These are phyloP conservation scores for Harrya chromipes DNA, from an alignment of 768 basidiomycete species.

Conservation along the genomic window DNA sequence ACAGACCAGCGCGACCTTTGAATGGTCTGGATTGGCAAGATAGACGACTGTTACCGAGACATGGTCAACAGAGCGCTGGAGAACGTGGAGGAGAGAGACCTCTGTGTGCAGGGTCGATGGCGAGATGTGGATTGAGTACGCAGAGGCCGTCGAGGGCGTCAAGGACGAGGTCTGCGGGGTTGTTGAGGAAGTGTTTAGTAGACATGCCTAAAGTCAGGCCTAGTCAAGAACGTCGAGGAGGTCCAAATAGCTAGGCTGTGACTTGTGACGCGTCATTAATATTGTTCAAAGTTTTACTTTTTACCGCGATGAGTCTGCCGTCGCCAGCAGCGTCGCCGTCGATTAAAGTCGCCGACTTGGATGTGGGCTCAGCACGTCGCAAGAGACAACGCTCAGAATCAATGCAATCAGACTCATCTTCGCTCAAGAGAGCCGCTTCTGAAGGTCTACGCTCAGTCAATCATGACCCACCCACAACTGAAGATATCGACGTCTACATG, in stretches of 20 bases:
- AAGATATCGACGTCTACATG: slow-evolving; percentile 73
- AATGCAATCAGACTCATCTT: slow-evolving; percentile 72
- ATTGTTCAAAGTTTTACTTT: neutral
- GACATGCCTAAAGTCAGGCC: neutral
- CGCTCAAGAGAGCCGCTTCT: slow-evolving; percentile 76
- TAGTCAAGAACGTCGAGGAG: too few species aligned
- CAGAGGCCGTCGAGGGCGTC: slow-evolving; percentile 77
- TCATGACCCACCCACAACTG: slow-evolving; percentile 27
- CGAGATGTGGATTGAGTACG: slow-evolving; percentile 65
- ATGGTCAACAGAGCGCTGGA: neutral
- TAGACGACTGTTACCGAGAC: slow-evolving; percentile 51
- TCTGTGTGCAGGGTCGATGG: slow-evolving; percentile 68
- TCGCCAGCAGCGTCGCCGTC: slow-evolving; percentile 42
- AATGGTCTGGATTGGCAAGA: slow-evolving; percentile 50
- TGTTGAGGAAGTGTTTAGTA: slow-evolving; percentile 77
- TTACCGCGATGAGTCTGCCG: slow-evolving; percentile 42
- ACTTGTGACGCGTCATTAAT: neutral
- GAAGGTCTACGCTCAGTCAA: slow-evolving; percentile 46
- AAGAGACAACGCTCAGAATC: slow-evolving; percentile 76
- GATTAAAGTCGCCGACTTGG: slow-evolving; percentile 37
- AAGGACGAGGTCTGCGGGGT: slow-evolving; percentile 63
- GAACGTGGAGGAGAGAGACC: slow-evolving; percentile 39
- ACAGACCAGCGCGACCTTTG: slow-evolving; percentile 74
- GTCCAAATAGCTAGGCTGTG: too few species aligned
- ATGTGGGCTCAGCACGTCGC: slow-evolving; percentile 36